Evolutionary conservation across 2,329 filamentous ascomycete genomes (phyloP).

Genomic region (Lachnum nothofagi): DNA sequence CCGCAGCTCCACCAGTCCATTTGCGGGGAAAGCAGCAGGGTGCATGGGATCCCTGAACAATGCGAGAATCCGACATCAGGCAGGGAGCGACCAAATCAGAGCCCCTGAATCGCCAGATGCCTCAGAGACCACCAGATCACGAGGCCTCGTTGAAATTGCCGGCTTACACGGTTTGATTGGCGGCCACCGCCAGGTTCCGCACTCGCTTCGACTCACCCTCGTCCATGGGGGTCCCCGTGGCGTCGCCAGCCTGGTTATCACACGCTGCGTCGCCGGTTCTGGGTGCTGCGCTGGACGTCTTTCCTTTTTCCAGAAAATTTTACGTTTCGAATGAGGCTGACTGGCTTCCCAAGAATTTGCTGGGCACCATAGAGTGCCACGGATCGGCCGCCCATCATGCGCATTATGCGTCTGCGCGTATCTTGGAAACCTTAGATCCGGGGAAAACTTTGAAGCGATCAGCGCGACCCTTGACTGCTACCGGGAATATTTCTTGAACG

Average conservation of each 20-base stretch:
- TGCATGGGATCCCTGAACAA: conserved; percentile 12
- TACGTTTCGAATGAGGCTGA: conserved; percentile 25
- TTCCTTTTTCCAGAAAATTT: conserved; percentile 22
- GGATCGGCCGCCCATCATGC: conserved; percentile 3
- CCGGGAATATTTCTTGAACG: too few species aligned
- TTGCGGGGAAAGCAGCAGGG: not conserved
- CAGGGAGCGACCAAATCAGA: not conserved
- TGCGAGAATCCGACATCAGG: conserved; percentile 1
- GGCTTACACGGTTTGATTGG: not conserved
- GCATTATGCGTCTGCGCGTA: not conserved
- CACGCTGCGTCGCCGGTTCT: conserved; percentile 9
- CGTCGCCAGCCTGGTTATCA: not conserved
- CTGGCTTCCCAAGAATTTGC: conserved; percentile 5
- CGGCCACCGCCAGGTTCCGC: not conserved
- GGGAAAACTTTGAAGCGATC: not conserved
- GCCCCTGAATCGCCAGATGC: not conserved
- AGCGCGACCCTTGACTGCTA: not conserved
- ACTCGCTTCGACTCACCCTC: not conserved
- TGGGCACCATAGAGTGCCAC: conserved; percentile 6
- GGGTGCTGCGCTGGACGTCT: conserved; percentile 14
- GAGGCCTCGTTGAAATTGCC: conserved; percentile 2
- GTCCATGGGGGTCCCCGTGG: not conserved
- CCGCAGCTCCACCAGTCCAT: conserved; percentile 13
- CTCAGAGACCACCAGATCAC: conserved; percentile 9
- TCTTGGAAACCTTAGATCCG: not conserved